Percentiles rank a stretch among this genome's conserved stretches.
Conservation (phyloP, 371 early-diverging fungal species). For the Polyrhizophydium stewartii region DNA sequence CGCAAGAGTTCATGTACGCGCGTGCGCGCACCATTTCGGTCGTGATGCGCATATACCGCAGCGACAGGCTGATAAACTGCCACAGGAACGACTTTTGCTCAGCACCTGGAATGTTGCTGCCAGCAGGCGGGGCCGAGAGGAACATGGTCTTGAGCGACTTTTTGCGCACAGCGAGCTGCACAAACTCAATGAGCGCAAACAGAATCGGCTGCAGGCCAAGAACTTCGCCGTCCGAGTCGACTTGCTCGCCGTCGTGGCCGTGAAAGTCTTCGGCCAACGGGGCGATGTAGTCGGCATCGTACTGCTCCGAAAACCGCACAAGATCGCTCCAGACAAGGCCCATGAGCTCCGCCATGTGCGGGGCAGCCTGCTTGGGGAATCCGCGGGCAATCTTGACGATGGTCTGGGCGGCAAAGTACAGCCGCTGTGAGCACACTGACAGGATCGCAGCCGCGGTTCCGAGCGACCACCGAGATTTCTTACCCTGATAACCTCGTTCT, state of each 20-base stretch:
- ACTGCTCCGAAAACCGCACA: conserved; percentile 48
- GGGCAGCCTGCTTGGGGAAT: conserved; percentile 56
- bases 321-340: conserved; percentile 67
- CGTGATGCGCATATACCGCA: conserved; percentile 80
- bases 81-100: conserved; percentile 46
- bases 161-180: conserved; percentile 53
- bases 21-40: conserved; percentile 55
- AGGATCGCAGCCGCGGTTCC: too few relatives aligned
- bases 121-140: background rate
- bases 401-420: conserved; percentile 39
- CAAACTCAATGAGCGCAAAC: conserved; percentile 67
- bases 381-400: conserved; percentile 55
- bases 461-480: too few relatives aligned
- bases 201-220: conserved; percentile 68
- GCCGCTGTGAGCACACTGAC: too few relatives aligned
- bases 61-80: conserved; percentile 55
- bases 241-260: conserved; percentile 56
- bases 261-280: conserved; percentile 16
- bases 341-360: conserved; percentile 46
- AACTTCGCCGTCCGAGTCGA: conserved; percentile 74
- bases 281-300: conserved; percentile 34
- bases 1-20: too few relatives aligned
- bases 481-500: conserved; percentile 25
- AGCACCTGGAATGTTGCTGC: background rate
- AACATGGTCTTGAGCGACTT: conserved; percentile 26